Conservation (phyloP, 495 filamentous ascomycete species). For the Penicillium canariense region DNA sequence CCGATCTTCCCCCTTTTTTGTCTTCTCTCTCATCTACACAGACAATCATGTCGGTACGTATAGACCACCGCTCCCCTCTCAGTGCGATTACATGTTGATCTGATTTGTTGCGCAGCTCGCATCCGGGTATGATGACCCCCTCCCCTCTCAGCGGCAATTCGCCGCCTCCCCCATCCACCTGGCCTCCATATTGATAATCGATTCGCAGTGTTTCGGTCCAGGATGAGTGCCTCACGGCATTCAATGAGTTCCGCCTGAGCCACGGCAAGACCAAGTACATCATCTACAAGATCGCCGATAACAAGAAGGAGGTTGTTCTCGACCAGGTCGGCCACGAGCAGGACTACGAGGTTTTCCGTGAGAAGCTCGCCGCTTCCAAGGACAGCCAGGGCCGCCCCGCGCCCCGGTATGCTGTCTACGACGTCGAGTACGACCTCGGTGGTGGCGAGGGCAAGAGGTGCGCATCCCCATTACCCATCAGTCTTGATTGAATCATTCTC, state of each 20-base stretch:
- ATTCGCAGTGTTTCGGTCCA: constrained; percentile 67
- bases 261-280: constrained; percentile 84
- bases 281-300: constrained; percentile 94
- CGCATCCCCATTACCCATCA: constrained; percentile 12
- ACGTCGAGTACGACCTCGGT: constrained; percentile 79
- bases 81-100: constrained; percentile 14
- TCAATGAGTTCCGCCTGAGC: constrained; percentile 88
- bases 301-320: constrained; percentile 86
- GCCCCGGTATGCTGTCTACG: constrained; percentile 91
- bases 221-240: constrained; percentile 75
- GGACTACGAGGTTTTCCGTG: constrained; percentile 75
- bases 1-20: constrained; percentile 23
- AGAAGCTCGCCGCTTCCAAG: constrained; percentile 69
- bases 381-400: constrained; percentile 62
- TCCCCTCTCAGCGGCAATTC: constrained; percentile 8
- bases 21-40: constrained; percentile 23
- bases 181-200: constrained; percentile 21
- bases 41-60: constrained; percentile 44
- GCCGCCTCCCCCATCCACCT: constrained; percentile 5
- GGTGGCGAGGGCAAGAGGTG: constrained; percentile 81
- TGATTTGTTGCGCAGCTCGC: constrained; percentile 35
- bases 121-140: constrained; percentile 39
- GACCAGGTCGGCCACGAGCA: constrained; percentile 64
- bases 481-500: not conserved
- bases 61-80: not conserved